Evolutionary conservation across 352 stramenopile genomes (phyloP).

Genomic region (Saprolegnia diclina): DNA sequence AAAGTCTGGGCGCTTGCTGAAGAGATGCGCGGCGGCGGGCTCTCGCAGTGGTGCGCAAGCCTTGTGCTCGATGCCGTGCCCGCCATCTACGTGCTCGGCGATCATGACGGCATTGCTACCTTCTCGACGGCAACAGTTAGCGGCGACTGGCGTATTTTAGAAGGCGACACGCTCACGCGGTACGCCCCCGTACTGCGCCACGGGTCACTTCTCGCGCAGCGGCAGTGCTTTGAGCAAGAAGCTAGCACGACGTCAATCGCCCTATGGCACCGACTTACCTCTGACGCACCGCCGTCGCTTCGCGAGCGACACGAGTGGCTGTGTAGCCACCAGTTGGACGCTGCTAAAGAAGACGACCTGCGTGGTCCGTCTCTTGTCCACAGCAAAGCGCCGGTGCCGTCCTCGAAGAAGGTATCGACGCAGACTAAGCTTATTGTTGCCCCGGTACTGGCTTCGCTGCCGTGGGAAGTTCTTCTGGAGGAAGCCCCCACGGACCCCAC

Average conservation of each 20-base stretch:
- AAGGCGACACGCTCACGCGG: neutral
- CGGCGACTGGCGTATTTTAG: neutral
- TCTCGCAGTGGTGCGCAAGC: conserved; percentile 11
- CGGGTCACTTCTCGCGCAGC: neutral
- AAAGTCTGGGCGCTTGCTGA: conserved; percentile 12
- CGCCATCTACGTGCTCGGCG: neutral
- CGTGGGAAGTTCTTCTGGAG: neutral
- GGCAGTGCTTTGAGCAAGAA: neutral
- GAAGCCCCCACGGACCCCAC: neutral
- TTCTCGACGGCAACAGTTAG: neutral
- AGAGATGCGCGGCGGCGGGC: neutral
- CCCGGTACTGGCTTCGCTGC: neutral
- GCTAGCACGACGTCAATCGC: neutral
- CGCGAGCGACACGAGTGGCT: neutral
- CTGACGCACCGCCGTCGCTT: neutral
- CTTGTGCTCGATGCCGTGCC: neutral
- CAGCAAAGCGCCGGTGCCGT: neutral
- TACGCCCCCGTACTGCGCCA: neutral
- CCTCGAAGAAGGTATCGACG: neutral
- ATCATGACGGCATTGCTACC: neutral
- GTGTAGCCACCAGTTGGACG: neutral
- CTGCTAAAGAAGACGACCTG: neutral
- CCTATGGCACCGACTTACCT: neutral
- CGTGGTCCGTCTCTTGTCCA: neutral
- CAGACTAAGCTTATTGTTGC: neutral